phyloP scores from a whole-genome alignment of 345 rosid genomes.

The Eucalyptus curtisii region DNA sequence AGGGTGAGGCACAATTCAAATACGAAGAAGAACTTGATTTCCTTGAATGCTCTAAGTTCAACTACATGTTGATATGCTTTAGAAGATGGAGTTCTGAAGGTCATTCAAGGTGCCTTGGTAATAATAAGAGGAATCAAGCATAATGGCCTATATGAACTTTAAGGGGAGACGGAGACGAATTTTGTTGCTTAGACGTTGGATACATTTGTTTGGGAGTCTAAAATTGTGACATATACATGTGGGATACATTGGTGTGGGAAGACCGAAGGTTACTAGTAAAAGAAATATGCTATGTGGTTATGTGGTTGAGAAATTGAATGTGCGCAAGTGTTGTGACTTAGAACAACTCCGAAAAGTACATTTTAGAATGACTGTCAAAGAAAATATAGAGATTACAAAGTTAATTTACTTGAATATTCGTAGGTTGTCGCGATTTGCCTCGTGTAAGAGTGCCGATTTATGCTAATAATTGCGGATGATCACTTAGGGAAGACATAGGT shows the following conservation, averaged over 20 bases:
- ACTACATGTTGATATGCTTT: neutral
- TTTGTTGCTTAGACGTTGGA: neutral
- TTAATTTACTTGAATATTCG: neutral
- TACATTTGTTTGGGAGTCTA: neutral
- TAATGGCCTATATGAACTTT: neutral
- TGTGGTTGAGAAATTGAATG: neutral
- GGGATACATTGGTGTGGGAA: neutral
- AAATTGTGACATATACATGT: neutral
- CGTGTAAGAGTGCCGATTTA: rapidly evolving
- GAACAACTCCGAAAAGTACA: neutral
- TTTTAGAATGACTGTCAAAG: neutral
- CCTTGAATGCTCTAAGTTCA: too few relatives aligned
- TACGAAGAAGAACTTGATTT: too few relatives aligned
- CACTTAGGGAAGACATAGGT: neutral
- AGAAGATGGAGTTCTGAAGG: neutral
- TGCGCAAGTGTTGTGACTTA: neutral
- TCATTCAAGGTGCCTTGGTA: neutral
- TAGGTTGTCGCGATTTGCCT: neutral
- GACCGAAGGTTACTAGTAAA: neutral
- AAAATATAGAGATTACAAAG: neutral
- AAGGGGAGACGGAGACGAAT: neutral
- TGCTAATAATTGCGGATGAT: neutral
- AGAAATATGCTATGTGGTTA: neutral
- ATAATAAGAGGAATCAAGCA: neutral
- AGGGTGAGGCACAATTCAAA: too few relatives aligned